Evolutionary conservation across 768 basidiomycete species (phyloP), one percentile per base, ranked within the genome.

Genomic region (Termitomyces bulborhizus): DNA sequence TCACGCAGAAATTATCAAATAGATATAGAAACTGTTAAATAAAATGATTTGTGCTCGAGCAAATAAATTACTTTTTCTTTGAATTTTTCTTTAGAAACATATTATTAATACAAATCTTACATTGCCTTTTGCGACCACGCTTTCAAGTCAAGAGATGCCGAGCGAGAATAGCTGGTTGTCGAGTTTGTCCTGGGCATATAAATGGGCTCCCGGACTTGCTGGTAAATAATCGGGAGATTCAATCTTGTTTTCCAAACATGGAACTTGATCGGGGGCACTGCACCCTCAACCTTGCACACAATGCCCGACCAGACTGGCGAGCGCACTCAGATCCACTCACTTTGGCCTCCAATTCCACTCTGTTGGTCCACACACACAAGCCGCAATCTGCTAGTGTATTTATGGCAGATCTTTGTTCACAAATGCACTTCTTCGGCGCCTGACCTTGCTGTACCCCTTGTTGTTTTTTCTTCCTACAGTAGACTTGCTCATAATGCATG

Each of bases 61-160:
- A n/a, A n/a, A n/a, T n/a, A n/a, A n/a, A n/a, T n/a, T n/a, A n/a
- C n/a, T n/a, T n/a, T n/a, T n/a, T n/a, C n/a, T n/a, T n/a, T n/a
- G n/a, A n/a, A n/a, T n/a, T n/a, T n/a, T n/a, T n/a, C n/a, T n/a
- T n/a, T n/a, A n/a, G n/a, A n/a, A n/a, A n/a, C n/a, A n/a, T n/a
- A n/a, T n/a, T n/a, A n/a, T n/a, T n/a, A n/a, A n/a, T n/a, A n/a
- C n/a, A n/a, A n/a, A n/a, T n/a, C n/a, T n/a, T n/a, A n/a, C n/a
- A n/a, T n/a, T n/a, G n/a, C 67, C 90, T 77, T 65, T 92, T 92
- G 65, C 90, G 82, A 58, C 90, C 91, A 64, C 90, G 85, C 73
- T 91, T 93, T 59, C 88, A 90, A 63, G 88, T 90, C 87, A 89
- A 62, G 61, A 65, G 58, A 62, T 56, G 47, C 53, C 65, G 64